phyloP scores from a whole-genome alignment of 805 yeast genomes.

The Jamesozyma lodderae region DNA sequence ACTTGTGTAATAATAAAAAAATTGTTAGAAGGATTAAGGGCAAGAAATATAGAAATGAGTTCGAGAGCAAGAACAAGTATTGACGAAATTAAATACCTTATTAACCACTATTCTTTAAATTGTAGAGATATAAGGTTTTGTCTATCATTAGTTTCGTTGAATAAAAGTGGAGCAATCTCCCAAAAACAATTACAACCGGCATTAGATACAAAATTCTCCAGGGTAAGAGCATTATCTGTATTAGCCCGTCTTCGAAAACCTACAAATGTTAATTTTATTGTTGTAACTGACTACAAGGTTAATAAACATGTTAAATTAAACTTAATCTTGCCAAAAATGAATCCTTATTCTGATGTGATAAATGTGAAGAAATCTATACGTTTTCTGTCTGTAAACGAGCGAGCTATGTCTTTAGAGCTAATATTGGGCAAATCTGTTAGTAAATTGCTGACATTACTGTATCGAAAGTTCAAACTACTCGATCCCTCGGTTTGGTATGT shows the following conservation, averaged over 20 bases:
- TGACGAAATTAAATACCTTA: conserved; percentile 18
- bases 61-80: conserved; percentile 21
- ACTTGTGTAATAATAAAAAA: conserved; percentile 30
- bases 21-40: conserved; percentile 29
- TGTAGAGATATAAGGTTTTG: conserved; percentile 28
- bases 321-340: conserved; percentile 30
- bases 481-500: conserved; percentile 33
- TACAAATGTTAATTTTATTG: conserved; percentile 11
- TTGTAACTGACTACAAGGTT: conserved; percentile 6
- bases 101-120: conserved; percentile 29
- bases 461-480: conserved; percentile 16
- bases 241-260: conserved; percentile 9
- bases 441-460: conserved; percentile 20
- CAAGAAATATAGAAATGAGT: conserved; percentile 27
- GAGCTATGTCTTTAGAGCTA: conserved; percentile 26
- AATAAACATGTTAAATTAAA: conserved; percentile 9
- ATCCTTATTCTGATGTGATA: conserved; percentile 22
- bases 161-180: conserved; percentile 13
- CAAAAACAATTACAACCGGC: conserved; percentile 14
- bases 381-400: conserved; percentile 30
- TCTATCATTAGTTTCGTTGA: conserved; percentile 14
- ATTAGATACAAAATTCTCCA: conserved; percentile 7
- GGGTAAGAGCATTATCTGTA: conserved; percentile 9
- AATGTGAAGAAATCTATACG: conserved; percentile 17
- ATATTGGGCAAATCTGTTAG: conserved; percentile 28